Conservation (phyloP, 768 basidiomycete genomes). For the Suillus americanus region DNA sequence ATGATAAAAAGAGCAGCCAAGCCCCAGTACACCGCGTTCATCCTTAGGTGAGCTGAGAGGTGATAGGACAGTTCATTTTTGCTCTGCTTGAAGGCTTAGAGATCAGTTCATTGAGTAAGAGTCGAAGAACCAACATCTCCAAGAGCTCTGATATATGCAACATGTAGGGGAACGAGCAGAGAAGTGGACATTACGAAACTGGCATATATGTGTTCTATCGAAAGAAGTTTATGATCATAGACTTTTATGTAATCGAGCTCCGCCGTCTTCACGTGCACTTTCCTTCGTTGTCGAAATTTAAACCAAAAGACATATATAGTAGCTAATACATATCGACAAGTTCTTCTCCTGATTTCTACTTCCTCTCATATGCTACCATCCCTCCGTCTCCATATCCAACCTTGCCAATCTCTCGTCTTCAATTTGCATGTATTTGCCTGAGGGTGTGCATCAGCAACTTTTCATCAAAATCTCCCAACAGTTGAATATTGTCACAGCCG, state of each 20-base stretch:
- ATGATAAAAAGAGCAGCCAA: slow-evolving; percentile 84
- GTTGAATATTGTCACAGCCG: neutral
- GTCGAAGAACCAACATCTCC: slow-evolving; percentile 49
- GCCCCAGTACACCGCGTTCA: slow-evolving; percentile 98
- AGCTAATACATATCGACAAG: too few species aligned
- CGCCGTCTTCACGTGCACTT: neutral
- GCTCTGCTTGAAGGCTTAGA: slow-evolving; percentile 42
- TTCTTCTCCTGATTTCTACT: too few species aligned
- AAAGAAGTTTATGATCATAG: neutral
- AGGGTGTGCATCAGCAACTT: neutral
- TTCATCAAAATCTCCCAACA: neutral
- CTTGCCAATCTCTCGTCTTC: too few species aligned
- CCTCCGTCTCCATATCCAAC: neutral
- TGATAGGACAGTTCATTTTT: slow-evolving; percentile 87
- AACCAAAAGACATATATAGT: too few species aligned
- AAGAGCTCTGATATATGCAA: slow-evolving; percentile 73
- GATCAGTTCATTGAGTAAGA: slow-evolving; percentile 3
- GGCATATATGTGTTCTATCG: neutral
- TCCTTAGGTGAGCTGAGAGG: slow-evolving; percentile 86
- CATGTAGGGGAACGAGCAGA: slow-evolving; percentile 58
- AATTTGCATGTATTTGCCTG: too few species aligned
- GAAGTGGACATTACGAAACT: slow-evolving; percentile 1
- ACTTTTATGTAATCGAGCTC: neutral
- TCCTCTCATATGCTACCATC: neutral
- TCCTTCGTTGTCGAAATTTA: too few species aligned